These are phyloP conservation scores for Puccinellia tenuiflora DNA, from an alignment of 176 grass and related monocot genomes.

Conservation along the genomic window DNA sequence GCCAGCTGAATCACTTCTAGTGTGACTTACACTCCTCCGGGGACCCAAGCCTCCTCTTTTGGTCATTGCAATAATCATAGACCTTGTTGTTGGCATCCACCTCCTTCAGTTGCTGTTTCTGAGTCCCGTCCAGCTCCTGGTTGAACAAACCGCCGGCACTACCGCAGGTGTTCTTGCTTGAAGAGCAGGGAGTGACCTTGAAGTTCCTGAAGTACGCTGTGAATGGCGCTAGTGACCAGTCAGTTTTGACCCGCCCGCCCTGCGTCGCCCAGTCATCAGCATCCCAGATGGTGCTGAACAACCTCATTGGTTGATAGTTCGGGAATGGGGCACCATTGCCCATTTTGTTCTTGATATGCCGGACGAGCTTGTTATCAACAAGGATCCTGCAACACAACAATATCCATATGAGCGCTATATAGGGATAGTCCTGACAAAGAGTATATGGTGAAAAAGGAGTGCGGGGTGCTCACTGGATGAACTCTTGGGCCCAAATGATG, in stretches of 20 bases:
- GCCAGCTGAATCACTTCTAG: constrained; percentile 17
- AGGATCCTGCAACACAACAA: constrained; percentile 54
- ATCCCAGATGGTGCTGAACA: constrained; percentile 58
- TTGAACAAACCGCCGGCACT: neutral
- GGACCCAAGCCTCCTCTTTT: constrained; percentile 18
- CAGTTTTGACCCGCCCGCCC: constrained; percentile 52
- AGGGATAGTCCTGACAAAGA: neutral
- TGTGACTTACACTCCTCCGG: constrained; percentile 32
- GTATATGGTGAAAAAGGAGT: no score
- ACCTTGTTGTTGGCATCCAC: no score
- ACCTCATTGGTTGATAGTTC: constrained; percentile 45
- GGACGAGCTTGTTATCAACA: constrained; percentile 46
- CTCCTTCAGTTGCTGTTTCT: no score
- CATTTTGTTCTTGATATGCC: constrained; percentile 52
- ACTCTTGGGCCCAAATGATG: constrained; percentile 48
- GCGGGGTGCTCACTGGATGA: constrained; percentile 62
- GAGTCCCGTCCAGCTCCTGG: no score
- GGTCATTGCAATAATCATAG: constrained; percentile 64
- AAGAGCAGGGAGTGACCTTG: constrained; percentile 29
- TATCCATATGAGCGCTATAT: neutral
- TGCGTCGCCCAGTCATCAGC: constrained; percentile 64
- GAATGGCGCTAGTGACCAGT: constrained; percentile 63
- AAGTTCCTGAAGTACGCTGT: constrained; percentile 56
- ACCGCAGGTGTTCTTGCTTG: neutral
- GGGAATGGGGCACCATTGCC: constrained; percentile 37